Percentiles rank a stretch among this genome's conserved stretches.
Conservation (phyloP, 2,329 filamentous ascomycete species). For the Monilinia fructicola region DNA sequence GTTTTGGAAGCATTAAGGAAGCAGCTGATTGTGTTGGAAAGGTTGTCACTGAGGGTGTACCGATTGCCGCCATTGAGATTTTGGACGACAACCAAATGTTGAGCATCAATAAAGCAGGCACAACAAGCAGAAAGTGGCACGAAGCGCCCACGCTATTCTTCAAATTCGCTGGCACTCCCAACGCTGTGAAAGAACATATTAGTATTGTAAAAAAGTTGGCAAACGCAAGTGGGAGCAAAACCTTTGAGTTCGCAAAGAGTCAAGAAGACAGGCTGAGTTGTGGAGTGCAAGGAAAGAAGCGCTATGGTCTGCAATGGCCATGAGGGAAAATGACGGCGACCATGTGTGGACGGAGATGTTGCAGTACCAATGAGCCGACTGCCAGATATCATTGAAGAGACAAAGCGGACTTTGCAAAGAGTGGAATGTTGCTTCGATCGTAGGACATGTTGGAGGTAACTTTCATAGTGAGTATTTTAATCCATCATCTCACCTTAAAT, state of each 20-base stretch:
- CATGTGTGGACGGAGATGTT: constrained; percentile 85
- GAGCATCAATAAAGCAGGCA: constrained; percentile 64
- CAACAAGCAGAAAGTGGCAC: constrained; percentile 65
- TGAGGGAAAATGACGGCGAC: constrained; percentile 59
- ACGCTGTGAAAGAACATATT: constrained; percentile 76
- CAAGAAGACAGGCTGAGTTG: constrained; percentile 67
- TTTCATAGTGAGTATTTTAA: constrained; percentile 57
- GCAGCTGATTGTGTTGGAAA: constrained; percentile 66
- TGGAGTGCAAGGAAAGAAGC: constrained; percentile 85
- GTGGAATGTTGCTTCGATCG: constrained; percentile 61
- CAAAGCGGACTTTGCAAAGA: constrained; percentile 58
- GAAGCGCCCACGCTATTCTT: constrained; percentile 79
- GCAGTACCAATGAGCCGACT: constrained; percentile 76
- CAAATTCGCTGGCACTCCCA: constrained; percentile 74
- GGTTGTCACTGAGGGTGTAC: constrained; percentile 78
- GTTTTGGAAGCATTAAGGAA: constrained; percentile 51
- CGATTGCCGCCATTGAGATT: constrained; percentile 88
- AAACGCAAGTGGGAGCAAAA: constrained; percentile 58
- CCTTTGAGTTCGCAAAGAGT: constrained; percentile 74
- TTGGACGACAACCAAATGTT: constrained; percentile 89
- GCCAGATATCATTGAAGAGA: constrained; percentile 75
- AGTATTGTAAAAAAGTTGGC: constrained; percentile 64
- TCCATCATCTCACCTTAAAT: neutral
- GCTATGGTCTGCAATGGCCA: constrained; percentile 75
- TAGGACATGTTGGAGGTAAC: constrained; percentile 74